These are phyloP conservation scores for Anethum foeniculum DNA, from an alignment of 140 eudicot genomes.

Conservation along the genomic window DNA sequence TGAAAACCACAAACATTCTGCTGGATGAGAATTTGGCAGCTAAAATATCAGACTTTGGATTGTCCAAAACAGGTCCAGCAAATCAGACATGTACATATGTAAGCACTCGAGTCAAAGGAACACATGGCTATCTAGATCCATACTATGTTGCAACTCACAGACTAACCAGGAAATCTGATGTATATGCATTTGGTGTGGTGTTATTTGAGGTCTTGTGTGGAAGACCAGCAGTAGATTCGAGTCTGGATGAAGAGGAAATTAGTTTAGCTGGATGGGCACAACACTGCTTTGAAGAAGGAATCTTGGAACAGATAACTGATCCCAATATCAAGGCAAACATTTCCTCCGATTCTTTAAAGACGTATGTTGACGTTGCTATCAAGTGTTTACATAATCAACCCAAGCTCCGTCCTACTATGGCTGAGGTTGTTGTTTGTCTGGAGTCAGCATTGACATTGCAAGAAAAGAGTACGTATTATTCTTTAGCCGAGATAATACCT, in stretches of 20 bases:
- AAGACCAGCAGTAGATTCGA: neutral
- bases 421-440: no score
- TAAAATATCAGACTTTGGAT: slow-evolving; percentile 11
- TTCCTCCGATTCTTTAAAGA: no score
- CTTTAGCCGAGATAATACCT: no score
- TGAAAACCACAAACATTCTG: neutral
- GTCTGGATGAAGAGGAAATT: neutral
- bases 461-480: no score
- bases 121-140: slow-evolving; percentile 4
- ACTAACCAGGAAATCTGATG: slow-evolving; percentile 4
- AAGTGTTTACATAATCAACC: no score
- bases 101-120: slow-evolving; percentile 3
- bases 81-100: slow-evolving; percentile 6
- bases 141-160: neutral
- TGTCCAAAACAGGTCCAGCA: slow-evolving; percentile 2
- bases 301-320: no score
- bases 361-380: no score
- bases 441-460: no score
- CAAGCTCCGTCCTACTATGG: no score
- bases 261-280: slow-evolving; percentile 6
- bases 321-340: no score
- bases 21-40: slow-evolving; percentile 8
- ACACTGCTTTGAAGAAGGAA: neutral
- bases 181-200: slow-evolving; percentile 4
- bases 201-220: slow-evolving; percentile 12